Conservation (phyloP, 2,329 filamentous ascomycete species). For the Venturiaceae sp. region DNA sequence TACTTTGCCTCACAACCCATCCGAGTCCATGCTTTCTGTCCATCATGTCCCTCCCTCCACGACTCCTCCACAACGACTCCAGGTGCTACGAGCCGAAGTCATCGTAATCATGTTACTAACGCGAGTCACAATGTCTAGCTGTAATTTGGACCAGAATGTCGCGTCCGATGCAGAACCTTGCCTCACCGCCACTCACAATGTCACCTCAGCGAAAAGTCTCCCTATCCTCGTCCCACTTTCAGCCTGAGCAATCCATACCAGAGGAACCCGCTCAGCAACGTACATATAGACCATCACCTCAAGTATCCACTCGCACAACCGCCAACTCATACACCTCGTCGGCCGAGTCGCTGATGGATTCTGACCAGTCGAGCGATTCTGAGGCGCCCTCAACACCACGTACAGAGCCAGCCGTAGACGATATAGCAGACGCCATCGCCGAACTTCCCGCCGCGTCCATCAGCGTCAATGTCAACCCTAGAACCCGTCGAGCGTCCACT, state of each 20-base stretch:
- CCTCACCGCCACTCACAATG: not conserved
- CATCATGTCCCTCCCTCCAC: too few relatives aligned
- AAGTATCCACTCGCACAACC: not conserved
- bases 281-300: not conserved
- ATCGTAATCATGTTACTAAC: too few relatives aligned
- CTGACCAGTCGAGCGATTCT: constrained; percentile 31
- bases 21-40: too few relatives aligned
- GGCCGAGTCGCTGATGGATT: constrained; percentile 28
- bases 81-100: too few relatives aligned
- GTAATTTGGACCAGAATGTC: not conserved
- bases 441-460: constrained; percentile 24
- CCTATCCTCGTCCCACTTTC: not conserved
- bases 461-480: constrained; percentile 23
- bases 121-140: not conserved
- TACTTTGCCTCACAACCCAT: too few relatives aligned
- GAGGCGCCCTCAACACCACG: constrained; percentile 32
- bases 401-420: constrained; percentile 32
- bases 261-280: not conserved
- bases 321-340: constrained; percentile 18
- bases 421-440: constrained; percentile 30
- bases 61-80: too few relatives aligned
- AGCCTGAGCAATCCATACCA: not conserved
- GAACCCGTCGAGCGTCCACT: constrained; percentile 56
- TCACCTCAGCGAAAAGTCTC: not conserved
- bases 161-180: not conserved